Percentiles rank a stretch among this genome's conserved stretches.
These are phyloP conservation scores for Talaromyces stipitatus DNA, from an alignment of 495 filamentous ascomycete species.

Conservation along the genomic window DNA sequence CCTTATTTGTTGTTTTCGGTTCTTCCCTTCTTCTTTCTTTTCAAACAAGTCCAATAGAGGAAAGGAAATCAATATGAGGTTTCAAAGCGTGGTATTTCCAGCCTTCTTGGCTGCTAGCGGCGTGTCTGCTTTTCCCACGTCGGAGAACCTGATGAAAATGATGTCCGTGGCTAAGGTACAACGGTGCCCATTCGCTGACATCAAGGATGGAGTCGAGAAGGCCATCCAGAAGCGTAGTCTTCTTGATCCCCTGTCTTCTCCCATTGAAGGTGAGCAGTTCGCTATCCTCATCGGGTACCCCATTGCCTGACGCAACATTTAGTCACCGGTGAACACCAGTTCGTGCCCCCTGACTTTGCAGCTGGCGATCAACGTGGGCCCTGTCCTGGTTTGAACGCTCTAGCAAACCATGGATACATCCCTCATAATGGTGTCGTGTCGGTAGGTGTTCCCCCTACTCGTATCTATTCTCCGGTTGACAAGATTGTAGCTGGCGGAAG, in stretches of 20 bases:
- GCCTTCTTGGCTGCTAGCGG: neutral
- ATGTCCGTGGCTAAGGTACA: neutral
- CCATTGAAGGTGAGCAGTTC: constrained; percentile 19
- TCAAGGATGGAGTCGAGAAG: neutral
- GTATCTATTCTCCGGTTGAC: neutral
- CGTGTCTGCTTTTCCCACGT: neutral
- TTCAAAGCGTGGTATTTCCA: neutral
- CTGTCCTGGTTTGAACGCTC: constrained; percentile 45
- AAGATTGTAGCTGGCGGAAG: neutral
- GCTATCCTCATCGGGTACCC: neutral
- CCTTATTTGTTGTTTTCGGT: neutral
- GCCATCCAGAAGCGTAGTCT: constrained; percentile 21
- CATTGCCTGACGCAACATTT: neutral
- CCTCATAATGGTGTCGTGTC: constrained; percentile 43
- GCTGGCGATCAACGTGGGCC: constrained; percentile 36
- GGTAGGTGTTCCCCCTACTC: constrained; percentile 9
- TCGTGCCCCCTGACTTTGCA: constrained; percentile 27
- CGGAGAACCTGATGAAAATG: neutral
- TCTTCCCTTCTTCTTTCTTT: neutral
- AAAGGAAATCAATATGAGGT: too few species aligned
- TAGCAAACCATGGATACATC: constrained; percentile 49
- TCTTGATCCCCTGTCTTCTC: constrained; percentile 16
- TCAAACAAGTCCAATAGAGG: neutral
- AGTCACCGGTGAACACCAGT: constrained; percentile 32
- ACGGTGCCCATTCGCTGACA: constrained; percentile 9